Percentiles rank a stretch among this genome's conserved stretches.
Evolutionary conservation across 495 filamentous ascomycete species (phyloP).

Genomic region (Aspergillus affinis): DNA sequence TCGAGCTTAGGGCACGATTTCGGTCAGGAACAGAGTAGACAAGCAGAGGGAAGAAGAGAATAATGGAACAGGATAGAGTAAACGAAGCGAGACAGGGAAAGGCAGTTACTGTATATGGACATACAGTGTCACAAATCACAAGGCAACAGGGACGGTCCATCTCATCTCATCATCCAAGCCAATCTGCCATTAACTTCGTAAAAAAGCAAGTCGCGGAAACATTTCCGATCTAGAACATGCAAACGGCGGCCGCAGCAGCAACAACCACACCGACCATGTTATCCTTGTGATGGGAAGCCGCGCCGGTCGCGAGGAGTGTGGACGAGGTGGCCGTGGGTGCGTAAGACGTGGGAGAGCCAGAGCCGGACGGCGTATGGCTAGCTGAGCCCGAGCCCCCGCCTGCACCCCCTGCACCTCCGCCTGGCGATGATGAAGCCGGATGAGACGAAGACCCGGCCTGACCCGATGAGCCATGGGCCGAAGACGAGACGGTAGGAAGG

Average conservation of each 20-base stretch:
- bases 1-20: neutral
- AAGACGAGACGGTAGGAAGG: constrained; percentile 14
- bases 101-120: neutral
- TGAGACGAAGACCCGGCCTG: constrained; percentile 16
- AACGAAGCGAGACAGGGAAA: too few relatives aligned
- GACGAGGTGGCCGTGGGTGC: constrained; percentile 9
- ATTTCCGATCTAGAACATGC: constrained; percentile 27
- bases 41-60: neutral
- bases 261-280: constrained; percentile 33
- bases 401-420: too few relatives aligned
- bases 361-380: constrained; percentile 8
- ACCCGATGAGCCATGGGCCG: neutral
- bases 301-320: constrained; percentile 26
- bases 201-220: too few relatives aligned
- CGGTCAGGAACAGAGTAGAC: neutral
- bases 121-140: neutral
- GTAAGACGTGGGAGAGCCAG: constrained; percentile 8
- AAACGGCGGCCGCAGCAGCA: constrained; percentile 31
- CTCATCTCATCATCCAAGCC: too few relatives aligned
- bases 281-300: constrained; percentile 25
- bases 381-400: too few relatives aligned
- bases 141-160: too few relatives aligned
- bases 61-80: too few relatives aligned
- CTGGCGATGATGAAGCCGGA: constrained; percentile 2
- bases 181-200: neutral